phyloP scores from a whole-genome alignment of 164 flowering plant genomes.

The Houttuynia cordata region DNA sequence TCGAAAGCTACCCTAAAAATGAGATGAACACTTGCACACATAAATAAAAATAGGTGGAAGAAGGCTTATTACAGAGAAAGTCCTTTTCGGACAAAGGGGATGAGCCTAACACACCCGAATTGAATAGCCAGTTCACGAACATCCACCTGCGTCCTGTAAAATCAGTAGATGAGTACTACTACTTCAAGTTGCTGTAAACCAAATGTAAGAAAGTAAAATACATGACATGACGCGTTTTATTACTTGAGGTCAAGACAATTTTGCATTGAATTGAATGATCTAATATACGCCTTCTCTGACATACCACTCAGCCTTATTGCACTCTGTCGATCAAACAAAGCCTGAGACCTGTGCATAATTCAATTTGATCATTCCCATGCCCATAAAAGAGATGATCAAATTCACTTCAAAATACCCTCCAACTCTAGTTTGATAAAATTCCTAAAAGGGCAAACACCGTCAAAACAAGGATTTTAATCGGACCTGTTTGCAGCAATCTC shows the following conservation, averaged over 20 bases:
- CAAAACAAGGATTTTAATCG: background rate
- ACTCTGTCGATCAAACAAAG: constrained; percentile 48
- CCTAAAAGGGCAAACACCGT: background rate
- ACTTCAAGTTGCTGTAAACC: background rate
- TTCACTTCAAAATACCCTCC: background rate
- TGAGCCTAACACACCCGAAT: constrained; percentile 84
- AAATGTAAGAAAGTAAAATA: background rate
- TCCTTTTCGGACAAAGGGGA: constrained; percentile 65
- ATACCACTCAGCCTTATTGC: constrained; percentile 82
- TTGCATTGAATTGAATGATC: constrained; percentile 78
- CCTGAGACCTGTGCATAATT: constrained; percentile 34
- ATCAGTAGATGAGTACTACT: background rate
- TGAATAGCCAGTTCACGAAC: constrained; percentile 82
- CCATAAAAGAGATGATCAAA: background rate
- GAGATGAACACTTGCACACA: background rate
- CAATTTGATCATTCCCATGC: background rate
- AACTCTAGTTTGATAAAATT: background rate
- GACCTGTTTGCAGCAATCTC: constrained; percentile 88
- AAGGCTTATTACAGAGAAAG: constrained; percentile 51
- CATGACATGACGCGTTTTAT: constrained; percentile 10
- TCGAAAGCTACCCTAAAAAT: too few relatives aligned
- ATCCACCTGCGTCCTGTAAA: constrained; percentile 61
- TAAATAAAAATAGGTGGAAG: background rate
- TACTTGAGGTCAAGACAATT: constrained; percentile 79
- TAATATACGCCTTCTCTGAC: constrained; percentile 85